Base-by-base conservation (phyloP, 257 asterid species). In the Asclepias syriaca region DNA sequence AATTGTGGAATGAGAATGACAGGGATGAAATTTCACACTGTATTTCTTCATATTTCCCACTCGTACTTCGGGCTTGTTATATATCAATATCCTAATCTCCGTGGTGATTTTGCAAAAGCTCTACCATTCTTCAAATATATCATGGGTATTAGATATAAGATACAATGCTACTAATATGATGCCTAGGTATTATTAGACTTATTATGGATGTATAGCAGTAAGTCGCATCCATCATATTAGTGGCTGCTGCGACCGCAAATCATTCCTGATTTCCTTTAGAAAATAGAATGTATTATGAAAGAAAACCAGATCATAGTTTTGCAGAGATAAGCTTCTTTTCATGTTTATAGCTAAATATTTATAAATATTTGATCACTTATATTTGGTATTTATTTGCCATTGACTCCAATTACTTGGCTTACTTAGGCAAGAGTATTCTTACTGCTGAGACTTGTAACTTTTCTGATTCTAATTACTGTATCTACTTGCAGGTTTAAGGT, bases 401-500 rank as follows among this genome's bases (percentile, higher is more conserved):
- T 9, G 29, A 65, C 51, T 9, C 69, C 8, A 19, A 29, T 40
- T 65, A 19, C 50, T n/a, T 49, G 8, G 27, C 24, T 67, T 34
- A 48, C 19, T 66, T 67, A 3, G 29, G 22, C 71, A 48, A 27
- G n/a, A 12, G 22, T 27, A 67, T 66, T 66, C 24, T 27, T 50
- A 53, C 4, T 53, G 29, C 60, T 9, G 24, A 49, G 39, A 15
- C 66, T 21, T 6, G 19, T 39, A 19, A 24, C 32, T 21, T 29
- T 59, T 27, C 43, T 12, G 5, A 34, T 19, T 58, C 58, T 74
- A 57, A 32, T 66, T 48, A 66, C n/a, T 56, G 37, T 22, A 22
- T 43, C 9, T 22, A 22, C 51, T 76, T 85, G 77, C 87, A 89
- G 97, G 97, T 68, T 80, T 87, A 74, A 87, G 97, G 86, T 77